Evolutionary conservation across 306 rosid genomes (phyloP), one percentile per base, ranked within the genome.

Genomic region (Dicorynia guianensis): DNA sequence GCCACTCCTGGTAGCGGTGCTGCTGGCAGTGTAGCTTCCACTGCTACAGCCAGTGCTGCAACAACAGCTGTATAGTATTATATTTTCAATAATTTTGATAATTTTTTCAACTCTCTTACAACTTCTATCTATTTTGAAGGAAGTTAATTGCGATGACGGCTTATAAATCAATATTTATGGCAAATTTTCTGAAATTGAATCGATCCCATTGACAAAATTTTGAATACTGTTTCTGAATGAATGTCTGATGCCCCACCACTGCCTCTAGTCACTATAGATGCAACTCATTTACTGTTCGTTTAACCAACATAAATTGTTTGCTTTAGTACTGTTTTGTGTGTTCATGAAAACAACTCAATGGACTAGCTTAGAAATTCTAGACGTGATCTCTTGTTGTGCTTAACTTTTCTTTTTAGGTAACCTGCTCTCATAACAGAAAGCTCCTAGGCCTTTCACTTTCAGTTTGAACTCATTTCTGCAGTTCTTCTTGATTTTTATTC

Each of bases 81-180:
- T 25, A 55, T 67, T 52, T 67, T 77, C 44, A 17, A 67, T 82
- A 63, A 77, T 80, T 81, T 63, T 67, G 7, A 53, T 63, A 19
- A 13, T 30, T 36, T 72, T 39, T 62, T 47, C 42, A 15, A 9
- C 33, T 17, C n/a, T 34, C 25, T 54, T 33, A 36, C 62, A 25
- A 18, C 7, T 54, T 7, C 17, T 11, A 74, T 72, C 42, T 69
- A 58, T 15, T 80, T 52, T 43, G 36, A 67, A 54, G 56, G 40
- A 53, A 75, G 66, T 83, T 71, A 82, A 80, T 81, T 84, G 72
- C 80, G 86, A 84, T 83, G 81, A 72, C 57, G 76, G 54, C 75
- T 25, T 64, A 44, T 63, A 69, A 71, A 55, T 15, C 75, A 56
- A 74, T 81, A 78, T 79, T 72, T 78, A 18, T 59, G 69, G 72